Percentiles rank a stretch among this genome's conserved stretches.
Conservation (phyloP, 768 basidiomycete species). For the Naganishia friedmannii region DNA sequence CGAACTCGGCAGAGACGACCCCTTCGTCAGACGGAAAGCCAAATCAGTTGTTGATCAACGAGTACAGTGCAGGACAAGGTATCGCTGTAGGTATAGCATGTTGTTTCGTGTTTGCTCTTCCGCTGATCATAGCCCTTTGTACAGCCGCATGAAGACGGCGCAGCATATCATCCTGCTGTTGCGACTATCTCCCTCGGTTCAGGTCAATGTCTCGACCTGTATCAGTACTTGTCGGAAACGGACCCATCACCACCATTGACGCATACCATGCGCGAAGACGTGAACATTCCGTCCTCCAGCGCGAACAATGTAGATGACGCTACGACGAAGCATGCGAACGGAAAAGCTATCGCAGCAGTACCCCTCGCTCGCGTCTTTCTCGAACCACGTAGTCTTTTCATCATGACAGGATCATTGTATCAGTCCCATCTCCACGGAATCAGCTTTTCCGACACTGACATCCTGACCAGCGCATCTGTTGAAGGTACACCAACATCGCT, state of each 20-base stretch:
- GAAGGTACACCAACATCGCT: slow-evolving; percentile 31
- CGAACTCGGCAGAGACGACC: slow-evolving; percentile 9
- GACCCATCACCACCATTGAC: slow-evolving; percentile 44
- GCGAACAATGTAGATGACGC: neutral
- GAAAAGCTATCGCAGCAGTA: slow-evolving; percentile 59
- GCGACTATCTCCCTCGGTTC: slow-evolving; percentile 86
- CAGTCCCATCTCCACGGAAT: slow-evolving; percentile 78
- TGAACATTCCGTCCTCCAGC: slow-evolving; percentile 21
- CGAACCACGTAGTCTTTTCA: slow-evolving; percentile 78
- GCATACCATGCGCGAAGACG: slow-evolving; percentile 25
- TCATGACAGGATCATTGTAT: slow-evolving; percentile 71
- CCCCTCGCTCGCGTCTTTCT: slow-evolving; percentile 73
- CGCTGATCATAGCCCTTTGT: neutral
- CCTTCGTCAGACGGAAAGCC: slow-evolving; percentile 61
- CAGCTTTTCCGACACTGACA: slow-evolving; percentile 60
- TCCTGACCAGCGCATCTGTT: slow-evolving; percentile 26
- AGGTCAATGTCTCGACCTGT: slow-evolving; percentile 79
- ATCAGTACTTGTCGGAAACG: slow-evolving; percentile 58
- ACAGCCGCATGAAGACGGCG: slow-evolving; percentile 89
- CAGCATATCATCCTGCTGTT: slow-evolving; percentile 79
- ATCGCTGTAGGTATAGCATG: slow-evolving; percentile 68
- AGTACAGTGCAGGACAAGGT: slow-evolving; percentile 87
- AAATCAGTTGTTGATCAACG: slow-evolving; percentile 87
- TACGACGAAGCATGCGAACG: neutral
- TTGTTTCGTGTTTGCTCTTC: neutral